phyloP scores from a whole-genome alignment of 116 monocot genomes.

The Trichopus zeylanicus region DNA sequence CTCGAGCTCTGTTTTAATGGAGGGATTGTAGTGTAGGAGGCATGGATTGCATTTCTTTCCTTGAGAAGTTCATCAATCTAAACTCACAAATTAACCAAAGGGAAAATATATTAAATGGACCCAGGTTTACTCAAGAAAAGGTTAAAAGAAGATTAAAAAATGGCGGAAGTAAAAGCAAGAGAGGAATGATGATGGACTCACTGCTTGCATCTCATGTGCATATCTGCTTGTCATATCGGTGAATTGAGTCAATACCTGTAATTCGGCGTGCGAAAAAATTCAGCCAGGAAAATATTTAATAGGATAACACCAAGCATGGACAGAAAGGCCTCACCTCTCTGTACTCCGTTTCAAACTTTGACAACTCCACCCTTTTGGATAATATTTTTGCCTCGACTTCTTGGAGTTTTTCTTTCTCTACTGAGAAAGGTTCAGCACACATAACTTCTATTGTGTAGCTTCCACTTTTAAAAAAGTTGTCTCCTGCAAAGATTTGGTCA shows the following conservation, averaged over 20 bases:
- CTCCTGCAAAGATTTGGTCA: constrained; percentile 40
- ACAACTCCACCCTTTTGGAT: constrained; percentile 70
- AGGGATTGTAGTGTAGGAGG: constrained; percentile 54
- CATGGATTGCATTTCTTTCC: constrained; percentile 68
- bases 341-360: constrained; percentile 90
- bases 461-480: constrained; percentile 87
- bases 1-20: constrained; percentile 56
- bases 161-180: background rate
- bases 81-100: background rate
- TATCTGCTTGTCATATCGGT: constrained; percentile 90
- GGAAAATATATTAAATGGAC: background rate
- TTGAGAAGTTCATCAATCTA: constrained; percentile 89
- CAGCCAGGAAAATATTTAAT: background rate
- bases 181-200: constrained; percentile 24
- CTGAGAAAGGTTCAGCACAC: constrained; percentile 63
- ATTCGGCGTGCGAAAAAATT: background rate
- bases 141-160: too few species aligned
- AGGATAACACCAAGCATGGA: background rate
- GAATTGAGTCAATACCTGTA: constrained; percentile 77
- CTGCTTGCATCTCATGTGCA: constrained; percentile 79
- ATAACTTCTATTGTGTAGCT: constrained; percentile 78
- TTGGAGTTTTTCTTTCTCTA: constrained; percentile 64
- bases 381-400: constrained; percentile 70
- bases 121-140: too few species aligned
- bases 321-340: constrained; percentile 42